Evolutionary conservation across 768 basidiomycete genomes (phyloP).

Genomic region (Hygrophoropsis aurantiaca): DNA sequence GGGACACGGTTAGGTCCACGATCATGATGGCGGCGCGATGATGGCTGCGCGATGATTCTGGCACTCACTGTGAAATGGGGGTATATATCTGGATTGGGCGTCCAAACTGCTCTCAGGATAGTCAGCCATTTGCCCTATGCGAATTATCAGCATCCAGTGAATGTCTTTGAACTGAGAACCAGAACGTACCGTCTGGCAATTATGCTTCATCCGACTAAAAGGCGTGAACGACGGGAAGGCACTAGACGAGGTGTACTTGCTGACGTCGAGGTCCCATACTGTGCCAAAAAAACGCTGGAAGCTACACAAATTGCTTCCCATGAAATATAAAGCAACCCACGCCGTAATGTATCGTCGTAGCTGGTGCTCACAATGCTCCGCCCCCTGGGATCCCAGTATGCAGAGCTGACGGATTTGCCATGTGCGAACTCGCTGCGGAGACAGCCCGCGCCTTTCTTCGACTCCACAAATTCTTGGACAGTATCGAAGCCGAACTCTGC

Average conservation of each 20-base stretch:
- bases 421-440: conserved; percentile 69
- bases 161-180: not conserved
- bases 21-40: too few species aligned
- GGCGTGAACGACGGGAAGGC: conserved; percentile 66
- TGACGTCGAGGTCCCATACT: conserved; percentile 78
- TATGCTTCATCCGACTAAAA: conserved; percentile 61
- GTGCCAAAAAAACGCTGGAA: conserved; percentile 10
- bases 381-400: conserved; percentile 84
- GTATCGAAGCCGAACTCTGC: conserved; percentile 38
- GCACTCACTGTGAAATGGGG: conserved; percentile 82
- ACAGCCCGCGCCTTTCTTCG: conserved; percentile 51
- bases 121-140: conserved; percentile 80
- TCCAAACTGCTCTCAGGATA: conserved; percentile 76
- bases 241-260: conserved; percentile 43
- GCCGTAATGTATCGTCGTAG: conserved; percentile 74
- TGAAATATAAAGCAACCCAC: too few species aligned
- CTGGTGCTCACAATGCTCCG: conserved; percentile 79
- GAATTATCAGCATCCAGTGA: conserved; percentile 1
- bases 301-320: too few species aligned
- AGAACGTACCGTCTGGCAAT: conserved; percentile 74
- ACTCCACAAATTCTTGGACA: conserved; percentile 49
- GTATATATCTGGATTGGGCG: conserved; percentile 71
- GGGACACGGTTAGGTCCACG: too few species aligned
- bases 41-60: too few species aligned
- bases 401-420: conserved; percentile 76